These are phyloP conservation scores for Penicillium capsulatum DNA, from an alignment of 2,329 filamentous ascomycete species.

Conservation along the genomic window DNA sequence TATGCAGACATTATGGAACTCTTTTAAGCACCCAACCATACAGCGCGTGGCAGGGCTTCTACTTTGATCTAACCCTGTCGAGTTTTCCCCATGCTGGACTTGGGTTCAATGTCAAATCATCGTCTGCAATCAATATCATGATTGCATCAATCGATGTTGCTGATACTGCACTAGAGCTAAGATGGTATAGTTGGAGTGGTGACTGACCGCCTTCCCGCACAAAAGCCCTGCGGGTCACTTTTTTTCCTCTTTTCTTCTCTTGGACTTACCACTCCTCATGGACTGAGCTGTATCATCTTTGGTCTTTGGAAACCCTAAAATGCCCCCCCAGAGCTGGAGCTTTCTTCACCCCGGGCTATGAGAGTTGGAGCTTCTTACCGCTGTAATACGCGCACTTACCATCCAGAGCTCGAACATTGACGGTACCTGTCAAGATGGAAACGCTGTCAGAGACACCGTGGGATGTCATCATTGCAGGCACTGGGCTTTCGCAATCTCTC, in stretches of 20 bases:
- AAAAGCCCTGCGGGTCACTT: constrained; percentile 9
- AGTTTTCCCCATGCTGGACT: constrained; percentile 15
- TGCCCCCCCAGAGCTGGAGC: constrained; percentile 2
- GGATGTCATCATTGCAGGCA: constrained; percentile 77
- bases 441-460: constrained; percentile 68
- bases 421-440: constrained; percentile 55
- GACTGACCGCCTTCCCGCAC: constrained; percentile 17
- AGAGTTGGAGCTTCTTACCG: constrained; percentile 16
- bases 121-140: constrained; percentile 19
- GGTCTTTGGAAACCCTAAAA: constrained; percentile 3
- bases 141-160: background rate
- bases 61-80: constrained; percentile 29
- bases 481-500: constrained; percentile 72
- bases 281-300: constrained; percentile 1
- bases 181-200: constrained; percentile 1
- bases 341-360: constrained; percentile 20
- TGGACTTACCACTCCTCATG: constrained; percentile 1
- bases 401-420: constrained; percentile 16
- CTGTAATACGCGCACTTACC: constrained; percentile 18
- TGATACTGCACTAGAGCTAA: constrained; percentile 2
- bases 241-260: constrained; percentile 8
- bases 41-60: too few species aligned
- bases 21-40: too few species aligned
- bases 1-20: constrained; percentile 13
- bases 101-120: constrained; percentile 15